A percentile compares a stretch with the other conserved stretches of the same genome.
Conservation (phyloP, 495 filamentous ascomycete species). For the Podospora conica region DNA sequence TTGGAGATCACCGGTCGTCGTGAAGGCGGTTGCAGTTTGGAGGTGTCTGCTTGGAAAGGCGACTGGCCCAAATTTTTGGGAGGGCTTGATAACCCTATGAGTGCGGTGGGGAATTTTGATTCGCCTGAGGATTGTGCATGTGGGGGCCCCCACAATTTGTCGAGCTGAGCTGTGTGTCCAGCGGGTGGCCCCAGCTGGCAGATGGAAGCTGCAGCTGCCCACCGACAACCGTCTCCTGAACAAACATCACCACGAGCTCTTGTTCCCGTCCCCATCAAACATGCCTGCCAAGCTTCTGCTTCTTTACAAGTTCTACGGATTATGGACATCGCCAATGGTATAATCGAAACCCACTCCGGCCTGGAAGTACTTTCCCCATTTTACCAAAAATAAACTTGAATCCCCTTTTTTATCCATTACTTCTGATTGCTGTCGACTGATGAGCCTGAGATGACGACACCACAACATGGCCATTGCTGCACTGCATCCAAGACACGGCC, state of each 20-base stretch:
- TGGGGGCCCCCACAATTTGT: conserved; percentile 14
- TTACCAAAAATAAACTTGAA: background rate
- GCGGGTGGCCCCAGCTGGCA: background rate
- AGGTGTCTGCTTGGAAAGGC: conserved; percentile 26
- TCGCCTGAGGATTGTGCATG: conserved; percentile 15
- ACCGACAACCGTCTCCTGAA: background rate
- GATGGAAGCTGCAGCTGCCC: background rate
- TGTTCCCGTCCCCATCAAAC: background rate
- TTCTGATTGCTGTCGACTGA: background rate
- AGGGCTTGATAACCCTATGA: conserved; percentile 47
- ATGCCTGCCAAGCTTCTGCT: background rate
- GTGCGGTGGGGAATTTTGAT: conserved; percentile 27
- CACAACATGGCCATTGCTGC: background rate
- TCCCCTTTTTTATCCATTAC: background rate
- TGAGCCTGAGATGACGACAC: background rate
- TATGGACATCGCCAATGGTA: no score
- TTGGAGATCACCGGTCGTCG: conserved; percentile 28
- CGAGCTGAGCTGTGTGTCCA: background rate
- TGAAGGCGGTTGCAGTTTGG: conserved; percentile 36
- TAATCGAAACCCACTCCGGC: no score
- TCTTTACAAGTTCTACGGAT: no score
- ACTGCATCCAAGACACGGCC: background rate
- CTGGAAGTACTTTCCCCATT: no score
- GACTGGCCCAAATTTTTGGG: conserved; percentile 35
- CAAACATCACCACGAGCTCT: background rate